Evolutionary conservation across 441 rosid genomes (phyloP), one percentile per base, ranked within the genome.

Genomic region (Hura crepitans): DNA sequence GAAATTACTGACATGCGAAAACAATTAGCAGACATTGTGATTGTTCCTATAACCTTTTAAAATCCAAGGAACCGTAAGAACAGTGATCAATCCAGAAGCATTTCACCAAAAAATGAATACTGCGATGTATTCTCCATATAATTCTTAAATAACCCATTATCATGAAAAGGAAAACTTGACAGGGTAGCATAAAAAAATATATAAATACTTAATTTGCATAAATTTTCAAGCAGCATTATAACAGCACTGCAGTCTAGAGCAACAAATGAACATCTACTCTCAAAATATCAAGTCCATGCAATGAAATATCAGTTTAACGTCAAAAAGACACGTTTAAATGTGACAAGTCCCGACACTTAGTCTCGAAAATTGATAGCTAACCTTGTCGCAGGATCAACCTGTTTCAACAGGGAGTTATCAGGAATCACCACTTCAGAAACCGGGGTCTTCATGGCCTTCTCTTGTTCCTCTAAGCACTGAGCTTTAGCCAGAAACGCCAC

Each of bases 381-480:
- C 99, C 99, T 85, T 67, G 97, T 92, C 1, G 87, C 99, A 74
- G 97, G 99, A 86, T 94, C 99, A 77, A 94, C 97, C 64, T 82
- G 89, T 72, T 79, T 88, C 75, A 94, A 78, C 15, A 89, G 77
- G 39, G 90, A 75, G 66, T 85, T 79, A 64, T 90, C 81, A 37
- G 84, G 88, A 56, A 71, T 71, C 33, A 94, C 78, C 28, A 89
- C 88, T 58, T 92, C 87, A 10, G 97, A 92, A 46, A 90, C 96
- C 0, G 90, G 86, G 6, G 97, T 82, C 73, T 82, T 85, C 87
- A 87, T 83, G 54, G 99, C 97, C 67, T 79, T 85, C 9, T 85
- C 96, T 22, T 85, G 93, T 78, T 92, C 96, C 80, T 87, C 85
- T 73, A 94, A 80, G 73, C 93, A 92, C 63, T 89, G 90, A 22